Evolutionary conservation across 1,284 basidiomycete genomes (phyloP), one percentile per base, ranked within the genome.

Genomic region (Xerocomus cyaneibrunnescens): DNA sequence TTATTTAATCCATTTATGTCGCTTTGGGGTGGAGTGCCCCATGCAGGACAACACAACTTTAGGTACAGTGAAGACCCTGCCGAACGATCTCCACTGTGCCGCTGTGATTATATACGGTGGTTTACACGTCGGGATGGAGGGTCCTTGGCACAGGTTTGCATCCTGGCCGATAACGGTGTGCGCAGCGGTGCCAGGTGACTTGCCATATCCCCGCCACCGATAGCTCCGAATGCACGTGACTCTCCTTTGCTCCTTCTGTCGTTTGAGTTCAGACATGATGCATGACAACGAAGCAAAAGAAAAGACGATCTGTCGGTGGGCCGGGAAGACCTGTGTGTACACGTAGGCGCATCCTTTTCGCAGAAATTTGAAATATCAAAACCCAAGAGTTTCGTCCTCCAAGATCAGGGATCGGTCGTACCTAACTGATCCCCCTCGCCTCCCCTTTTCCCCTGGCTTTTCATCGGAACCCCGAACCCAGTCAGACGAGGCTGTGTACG

Each of bases 361-460:
- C 22, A 22, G 10, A 12, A 32, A 66, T 62, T 62, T 62, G 52
- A 62, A 62, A 62, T 62, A 38, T 10, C 32, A 13, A 48, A 66
- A 62, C 25, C 19, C 50, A 54, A 66, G 59, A 64, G 50, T 42
- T 46, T 60, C 58, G 60, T 6, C 22, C n/a, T 9, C 2, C 3
- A 17, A 10, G 28, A 51, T 48, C 32, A 25, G 37, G 13, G 25
- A n/a, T n/a, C n/a, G n/a, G n/a, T n/a, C n/a, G n/a, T 36, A 36
- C 21, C 12, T 12, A 12, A 35, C 22, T 14, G 13, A 16, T 6
- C 10, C 25, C 35, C 19, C 19, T 19, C 19, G 9, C 14, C 6
- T 23, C 42, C 40, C 19, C 28, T 21, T 31, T 30, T 16, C 23
- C 27, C 22, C 5, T 25, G 3, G 1, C 8, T 30, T 21, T 31